Percentiles rank a stretch among this genome's conserved stretches.
These are phyloP conservation scores for Trapa incisa DNA, from an alignment of 345 rosid species.

Conservation along the genomic window DNA sequence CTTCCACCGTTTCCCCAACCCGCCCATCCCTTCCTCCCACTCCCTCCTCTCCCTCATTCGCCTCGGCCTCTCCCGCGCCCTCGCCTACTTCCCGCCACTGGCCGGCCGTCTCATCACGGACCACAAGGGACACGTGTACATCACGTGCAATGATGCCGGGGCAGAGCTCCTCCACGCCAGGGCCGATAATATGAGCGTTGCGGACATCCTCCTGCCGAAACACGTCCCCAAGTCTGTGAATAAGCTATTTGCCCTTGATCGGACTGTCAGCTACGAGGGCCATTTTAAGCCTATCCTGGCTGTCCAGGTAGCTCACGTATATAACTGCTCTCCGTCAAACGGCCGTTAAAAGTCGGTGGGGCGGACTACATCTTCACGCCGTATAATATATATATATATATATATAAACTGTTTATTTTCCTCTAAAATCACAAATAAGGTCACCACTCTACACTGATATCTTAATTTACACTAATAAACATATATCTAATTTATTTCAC, in stretches of 20 bases:
- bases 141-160: constrained; percentile 25
- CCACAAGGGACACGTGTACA: constrained; percentile 27
- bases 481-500: too few relatives aligned
- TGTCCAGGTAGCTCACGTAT: constrained; percentile 16
- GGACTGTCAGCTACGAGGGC: constrained; percentile 41
- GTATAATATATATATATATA: too few relatives aligned
- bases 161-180: constrained; percentile 32
- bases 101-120: constrained; percentile 43
- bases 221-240: constrained; percentile 44
- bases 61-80: constrained; percentile 39
- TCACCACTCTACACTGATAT: too few relatives aligned
- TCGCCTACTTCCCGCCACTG: constrained; percentile 52
- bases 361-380: too few relatives aligned
- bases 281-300: constrained; percentile 35
- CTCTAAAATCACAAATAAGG: too few relatives aligned
- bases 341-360: too few relatives aligned
- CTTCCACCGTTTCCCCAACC: constrained; percentile 28
- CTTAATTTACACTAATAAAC: too few relatives aligned
- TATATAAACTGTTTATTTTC: too few relatives aligned
- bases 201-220: constrained; percentile 30
- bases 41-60: constrained; percentile 25
- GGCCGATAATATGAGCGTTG: constrained; percentile 15
- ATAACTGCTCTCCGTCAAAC: not conserved
- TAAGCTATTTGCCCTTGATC: constrained; percentile 48
- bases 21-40: constrained; percentile 19